A percentile compares a stretch with the other conserved stretches of the same genome.
These are phyloP conservation scores for Chamaecrista fasciculata DNA, from an alignment of 306 rosid species.

Conservation along the genomic window DNA sequence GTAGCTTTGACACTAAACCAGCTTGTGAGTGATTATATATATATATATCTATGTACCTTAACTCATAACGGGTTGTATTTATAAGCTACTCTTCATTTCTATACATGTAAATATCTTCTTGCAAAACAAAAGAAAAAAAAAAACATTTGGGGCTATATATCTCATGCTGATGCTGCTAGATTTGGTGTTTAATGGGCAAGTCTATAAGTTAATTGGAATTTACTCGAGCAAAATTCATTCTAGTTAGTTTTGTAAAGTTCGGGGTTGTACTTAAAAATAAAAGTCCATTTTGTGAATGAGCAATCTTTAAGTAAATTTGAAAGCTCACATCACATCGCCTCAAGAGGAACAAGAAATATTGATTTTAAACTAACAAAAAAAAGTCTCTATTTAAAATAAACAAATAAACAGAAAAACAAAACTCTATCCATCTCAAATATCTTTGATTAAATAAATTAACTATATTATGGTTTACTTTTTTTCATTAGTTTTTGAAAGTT, in stretches of 20 bases:
- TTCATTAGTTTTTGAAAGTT: too few species aligned
- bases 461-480: too few species aligned
- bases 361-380: too few species aligned
- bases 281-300: not conserved
- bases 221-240: not conserved
- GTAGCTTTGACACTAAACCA: constrained; percentile 97
- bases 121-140: constrained; percentile 8
- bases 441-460: too few species aligned
- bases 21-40: constrained; percentile 89
- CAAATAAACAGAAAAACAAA: too few species aligned
- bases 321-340: not conserved
- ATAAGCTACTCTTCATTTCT: constrained; percentile 33
- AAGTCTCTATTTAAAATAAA: too few species aligned
- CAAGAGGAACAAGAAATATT: too few species aligned
- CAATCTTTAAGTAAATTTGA: not conserved
- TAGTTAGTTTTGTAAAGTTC: not conserved
- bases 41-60: too few species aligned
- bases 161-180: constrained; percentile 29
- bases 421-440: too few species aligned
- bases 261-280: not conserved
- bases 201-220: constrained; percentile 16
- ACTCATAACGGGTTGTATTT: constrained; percentile 6
- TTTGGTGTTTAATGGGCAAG: constrained; percentile 37
- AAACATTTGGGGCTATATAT: constrained; percentile 35
- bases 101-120: constrained; percentile 47